phyloP scores from a whole-genome alignment of 2,329 filamentous ascomycete genomes.

The Exophiala calicioides region DNA sequence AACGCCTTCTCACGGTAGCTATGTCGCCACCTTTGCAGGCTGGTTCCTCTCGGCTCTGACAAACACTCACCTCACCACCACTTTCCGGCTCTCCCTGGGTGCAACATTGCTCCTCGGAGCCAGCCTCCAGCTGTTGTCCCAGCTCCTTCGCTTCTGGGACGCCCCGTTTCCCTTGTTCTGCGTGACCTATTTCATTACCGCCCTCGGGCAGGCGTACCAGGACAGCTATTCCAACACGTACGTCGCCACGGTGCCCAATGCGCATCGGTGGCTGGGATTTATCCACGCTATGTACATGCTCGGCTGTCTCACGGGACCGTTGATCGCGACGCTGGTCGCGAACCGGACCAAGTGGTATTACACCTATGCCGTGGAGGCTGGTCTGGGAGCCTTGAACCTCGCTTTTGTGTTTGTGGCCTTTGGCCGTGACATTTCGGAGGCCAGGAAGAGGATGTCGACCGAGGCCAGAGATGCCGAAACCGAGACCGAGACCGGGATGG shows the following conservation, averaged over 20 bases:
- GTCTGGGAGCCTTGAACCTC: conserved; percentile 14
- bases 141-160: conserved; percentile 38
- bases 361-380: conserved; percentile 71
- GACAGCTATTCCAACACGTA: conserved; percentile 37
- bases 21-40: conserved; percentile 59
- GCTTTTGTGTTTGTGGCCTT: conserved; percentile 50
- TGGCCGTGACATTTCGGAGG: conserved; percentile 35
- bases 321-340: conserved; percentile 68
- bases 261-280: conserved; percentile 69
- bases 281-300: conserved; percentile 69
- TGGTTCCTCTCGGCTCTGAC: conserved; percentile 61
- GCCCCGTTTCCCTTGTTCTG: conserved; percentile 40
- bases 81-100: conserved; percentile 53
- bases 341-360: conserved; percentile 61
- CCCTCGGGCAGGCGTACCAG: conserved; percentile 42
- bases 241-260: conserved; percentile 56
- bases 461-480: conserved; percentile 51
- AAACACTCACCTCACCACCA: conserved; percentile 56
- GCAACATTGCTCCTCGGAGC: conserved; percentile 60
- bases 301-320: conserved; percentile 69
- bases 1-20: conserved; percentile 39
- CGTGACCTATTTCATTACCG: conserved; percentile 37
- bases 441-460: conserved; percentile 51
- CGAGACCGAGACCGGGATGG: not conserved
- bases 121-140: conserved; percentile 50